Percentiles rank a stretch among this genome's conserved stretches.
phyloP scores from a whole-genome alignment of 2,329 filamentous ascomycete genomes.

The Drechslerella coelobrocha region DNA sequence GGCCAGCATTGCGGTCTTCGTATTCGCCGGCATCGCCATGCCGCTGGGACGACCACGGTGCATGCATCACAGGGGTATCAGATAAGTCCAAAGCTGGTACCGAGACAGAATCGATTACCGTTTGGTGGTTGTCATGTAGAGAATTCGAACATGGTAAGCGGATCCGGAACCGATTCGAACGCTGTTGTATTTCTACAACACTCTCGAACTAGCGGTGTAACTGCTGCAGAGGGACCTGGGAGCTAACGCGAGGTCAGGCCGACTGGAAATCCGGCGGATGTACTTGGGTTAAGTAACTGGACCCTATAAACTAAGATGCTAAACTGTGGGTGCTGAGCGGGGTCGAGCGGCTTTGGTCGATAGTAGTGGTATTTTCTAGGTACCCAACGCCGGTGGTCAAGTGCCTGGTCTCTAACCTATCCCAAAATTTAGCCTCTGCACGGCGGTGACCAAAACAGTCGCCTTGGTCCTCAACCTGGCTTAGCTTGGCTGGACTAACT shows the following conservation, averaged over 20 bases:
- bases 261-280: background rate
- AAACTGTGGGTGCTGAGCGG: background rate
- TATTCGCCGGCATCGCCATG: slow-evolving; percentile 13
- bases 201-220: too few species aligned
- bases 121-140: background rate
- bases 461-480: background rate
- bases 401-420: background rate
- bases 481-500: background rate
- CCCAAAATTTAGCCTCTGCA: background rate
- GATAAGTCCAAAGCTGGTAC: background rate
- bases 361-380: too few species aligned
- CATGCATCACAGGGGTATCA: background rate
- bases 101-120: background rate
- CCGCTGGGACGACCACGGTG: slow-evolving; percentile 18
- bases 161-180: background rate
- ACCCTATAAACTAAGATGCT: background rate
- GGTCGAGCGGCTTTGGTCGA: background rate
- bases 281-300: background rate
- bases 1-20: slow-evolving; percentile 10
- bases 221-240: too few species aligned
- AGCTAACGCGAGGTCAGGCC: too few species aligned
- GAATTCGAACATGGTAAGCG: too few species aligned
- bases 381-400: too few species aligned
- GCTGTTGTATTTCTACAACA: background rate
- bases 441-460: background rate